A percentile compares a stretch with the other conserved stretches of the same genome.
phyloP scores from a whole-genome alignment of 2,329 filamentous ascomycete genomes.

The Nemania abortiva region DNA sequence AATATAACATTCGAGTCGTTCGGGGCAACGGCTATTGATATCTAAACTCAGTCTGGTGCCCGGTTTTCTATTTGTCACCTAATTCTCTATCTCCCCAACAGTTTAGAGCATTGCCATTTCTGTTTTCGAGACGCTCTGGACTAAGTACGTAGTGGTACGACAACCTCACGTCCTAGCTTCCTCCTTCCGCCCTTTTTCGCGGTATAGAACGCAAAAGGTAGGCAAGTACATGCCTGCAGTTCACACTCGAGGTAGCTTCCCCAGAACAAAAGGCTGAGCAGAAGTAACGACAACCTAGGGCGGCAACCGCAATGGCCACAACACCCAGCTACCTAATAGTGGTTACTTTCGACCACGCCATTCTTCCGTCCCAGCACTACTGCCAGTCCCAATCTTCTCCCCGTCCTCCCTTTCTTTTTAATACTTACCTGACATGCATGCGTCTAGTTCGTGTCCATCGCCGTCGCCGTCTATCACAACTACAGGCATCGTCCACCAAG shows the following conservation, averaged over 20 bases:
- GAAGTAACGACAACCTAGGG: not conserved
- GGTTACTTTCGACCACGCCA: not conserved
- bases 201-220: not conserved
- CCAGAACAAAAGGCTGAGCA: not conserved
- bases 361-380: not conserved
- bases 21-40: not conserved
- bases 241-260: not conserved
- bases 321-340: not conserved
- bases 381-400: not conserved
- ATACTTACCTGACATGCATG: not conserved
- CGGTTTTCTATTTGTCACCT: not conserved
- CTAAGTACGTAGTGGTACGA: not conserved
- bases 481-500: not conserved
- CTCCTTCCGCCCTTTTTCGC: not conserved
- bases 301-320: not conserved
- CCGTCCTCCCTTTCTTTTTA: not conserved
- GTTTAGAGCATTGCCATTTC: no score
- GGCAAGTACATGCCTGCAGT: not conserved
- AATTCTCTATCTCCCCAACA: no score
- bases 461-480: not conserved
- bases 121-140: no score
- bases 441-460: not conserved
- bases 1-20: not conserved
- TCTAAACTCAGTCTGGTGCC: not conserved
- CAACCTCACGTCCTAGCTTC: not conserved